These are phyloP conservation scores for Leishmania braziliensis DNA, from an alignment of 208 protist genomes.

Conservation along the genomic window DNA sequence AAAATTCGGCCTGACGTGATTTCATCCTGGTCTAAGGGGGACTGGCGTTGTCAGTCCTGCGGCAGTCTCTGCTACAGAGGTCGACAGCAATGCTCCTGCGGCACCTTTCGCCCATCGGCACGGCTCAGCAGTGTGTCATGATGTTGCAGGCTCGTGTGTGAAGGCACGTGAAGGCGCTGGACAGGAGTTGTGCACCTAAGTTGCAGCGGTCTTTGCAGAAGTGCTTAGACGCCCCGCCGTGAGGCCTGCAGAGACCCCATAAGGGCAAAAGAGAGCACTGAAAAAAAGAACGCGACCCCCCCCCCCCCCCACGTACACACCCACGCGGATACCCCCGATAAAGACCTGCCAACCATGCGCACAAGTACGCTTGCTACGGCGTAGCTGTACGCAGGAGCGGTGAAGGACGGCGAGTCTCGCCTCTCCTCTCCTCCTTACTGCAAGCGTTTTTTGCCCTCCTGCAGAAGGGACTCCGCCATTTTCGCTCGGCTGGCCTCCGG, in stretches of 20 bases:
- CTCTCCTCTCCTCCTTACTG: no score
- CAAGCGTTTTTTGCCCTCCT: no score
- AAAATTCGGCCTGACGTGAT: conserved; percentile 43
- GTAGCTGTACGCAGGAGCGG: no score
- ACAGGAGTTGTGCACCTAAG: background rate
- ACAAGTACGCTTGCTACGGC: no score
- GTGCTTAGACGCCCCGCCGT: background rate
- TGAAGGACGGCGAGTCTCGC: no score
- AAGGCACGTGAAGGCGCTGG: background rate
- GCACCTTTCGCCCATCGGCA: conserved; percentile 19
- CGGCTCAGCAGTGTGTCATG: background rate
- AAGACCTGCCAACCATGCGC: no score
- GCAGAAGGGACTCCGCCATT: background rate
- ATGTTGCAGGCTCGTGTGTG: background rate
- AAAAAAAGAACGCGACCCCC: no score
- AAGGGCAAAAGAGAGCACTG: background rate
- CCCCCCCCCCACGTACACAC: no score
- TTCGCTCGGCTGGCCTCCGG: no score
- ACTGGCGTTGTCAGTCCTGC: conserved; percentile 71
- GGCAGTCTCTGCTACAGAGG: conserved; percentile 64
- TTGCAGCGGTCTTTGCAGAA: background rate
- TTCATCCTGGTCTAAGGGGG: conserved; percentile 66
- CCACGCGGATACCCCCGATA: no score
- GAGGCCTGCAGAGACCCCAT: background rate
- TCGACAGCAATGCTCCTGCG: conserved; percentile 54